Base-by-base conservation (phyloP, 2,329 filamentous ascomycete species). In the Trichoderma koningiopsis region DNA sequence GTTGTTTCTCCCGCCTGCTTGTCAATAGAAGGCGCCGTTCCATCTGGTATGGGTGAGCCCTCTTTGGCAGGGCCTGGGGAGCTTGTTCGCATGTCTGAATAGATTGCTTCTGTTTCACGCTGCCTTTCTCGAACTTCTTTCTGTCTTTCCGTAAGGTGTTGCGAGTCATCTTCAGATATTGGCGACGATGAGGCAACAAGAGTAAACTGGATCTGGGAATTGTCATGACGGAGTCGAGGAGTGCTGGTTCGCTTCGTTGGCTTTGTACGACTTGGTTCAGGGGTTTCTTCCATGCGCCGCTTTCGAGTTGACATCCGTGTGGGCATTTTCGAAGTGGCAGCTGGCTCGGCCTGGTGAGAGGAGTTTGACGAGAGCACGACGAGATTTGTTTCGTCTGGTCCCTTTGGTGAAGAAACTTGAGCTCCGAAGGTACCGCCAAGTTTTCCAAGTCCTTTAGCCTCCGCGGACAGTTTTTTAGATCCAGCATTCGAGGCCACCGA, bases 201-300 rank as follows among this genome's bases (percentile, higher is more conserved):
- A 3, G 90, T 88, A 75, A 96, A 96, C 55, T 92, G 86, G 31
- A 96, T 86, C 75, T 96, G 93, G 0, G 93, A 96, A 78, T 96
- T 87, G 71, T 97, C 88, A 73, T 97, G 93, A 40, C 91, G 88
- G 33, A 90, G 82, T 70, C 86, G 87, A 22, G 85, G 83, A 58
- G 85, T 87, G 29, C 70, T 75, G 4, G 71, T 76, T 29, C 74
- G 72, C 62, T 78, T 79, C 11, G 71, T 63, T 33, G 74, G 58
- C 59, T 74, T 77, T 22, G 69, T 59, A n/a, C 70, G 73, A 27
- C 68, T 68, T 2, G 72, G 53, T 27, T 77, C 77, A 3, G 77
- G 73, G 19, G 76, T 76, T 19, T 70, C 67, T 58, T 79, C 76
- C 14, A 73, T 72, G 57, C 71, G 75, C 22, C 75, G 76, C 63